These are phyloP conservation scores for Rhizophora mangle DNA, from an alignment of 345 rosid genomes.

Conservation along the genomic window DNA sequence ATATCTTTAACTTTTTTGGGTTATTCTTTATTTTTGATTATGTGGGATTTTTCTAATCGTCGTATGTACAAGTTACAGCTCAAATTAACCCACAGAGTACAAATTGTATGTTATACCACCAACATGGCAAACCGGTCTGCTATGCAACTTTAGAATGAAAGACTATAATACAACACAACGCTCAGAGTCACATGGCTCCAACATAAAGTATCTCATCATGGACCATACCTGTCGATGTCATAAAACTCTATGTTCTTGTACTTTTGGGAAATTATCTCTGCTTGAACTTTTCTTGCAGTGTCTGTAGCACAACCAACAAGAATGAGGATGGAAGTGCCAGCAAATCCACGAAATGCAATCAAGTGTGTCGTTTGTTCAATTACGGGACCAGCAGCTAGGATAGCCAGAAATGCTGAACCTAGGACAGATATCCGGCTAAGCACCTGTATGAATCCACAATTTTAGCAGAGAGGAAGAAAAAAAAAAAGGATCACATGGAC, in stretches of 20 bases:
- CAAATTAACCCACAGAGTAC: background rate
- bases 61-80: constrained; percentile 7
- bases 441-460: constrained; percentile 43
- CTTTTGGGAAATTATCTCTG: constrained; percentile 92
- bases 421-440: constrained; percentile 93
- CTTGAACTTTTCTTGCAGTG: constrained; percentile 95
- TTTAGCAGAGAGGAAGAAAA: background rate
- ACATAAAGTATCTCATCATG: background rate
- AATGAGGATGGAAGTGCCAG: constrained; percentile 95
- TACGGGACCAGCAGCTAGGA: constrained; percentile 96
- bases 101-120: background rate
- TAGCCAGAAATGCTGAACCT: constrained; percentile 80
- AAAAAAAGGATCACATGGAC: background rate
- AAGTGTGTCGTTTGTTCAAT: constrained; percentile 83
- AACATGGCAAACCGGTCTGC: background rate
- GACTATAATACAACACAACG: background rate
- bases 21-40: too few relatives aligned
- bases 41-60: too few relatives aligned
- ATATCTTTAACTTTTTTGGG: too few relatives aligned
- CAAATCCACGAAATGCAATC: constrained; percentile 97
- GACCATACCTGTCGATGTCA: constrained; percentile 54
- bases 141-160: background rate
- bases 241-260: constrained; percentile 92
- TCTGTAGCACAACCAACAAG: constrained; percentile 99
- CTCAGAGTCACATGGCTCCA: background rate